Evolutionary conservation across 1,139 yeast genomes (phyloP).

Genomic region (Barnettozyma hawaiiensis): DNA sequence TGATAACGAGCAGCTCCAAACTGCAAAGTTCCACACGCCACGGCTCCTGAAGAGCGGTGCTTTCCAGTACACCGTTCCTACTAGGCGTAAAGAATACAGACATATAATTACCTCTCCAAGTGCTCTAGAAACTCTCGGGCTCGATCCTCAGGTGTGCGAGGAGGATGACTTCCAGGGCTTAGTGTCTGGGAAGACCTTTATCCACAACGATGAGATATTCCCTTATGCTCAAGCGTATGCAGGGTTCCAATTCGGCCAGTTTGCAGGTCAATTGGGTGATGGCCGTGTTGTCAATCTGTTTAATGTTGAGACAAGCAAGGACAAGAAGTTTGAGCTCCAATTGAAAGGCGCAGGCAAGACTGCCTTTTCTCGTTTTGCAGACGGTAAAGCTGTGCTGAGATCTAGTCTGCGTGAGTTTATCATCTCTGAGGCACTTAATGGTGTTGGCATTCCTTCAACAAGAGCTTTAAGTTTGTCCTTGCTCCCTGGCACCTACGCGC

Average conservation of each 20-base stretch:
- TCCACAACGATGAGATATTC: constrained; percentile 40
- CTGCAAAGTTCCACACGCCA: constrained; percentile 42
- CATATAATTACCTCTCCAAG: constrained; percentile 54
- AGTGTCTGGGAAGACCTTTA: constrained; percentile 55
- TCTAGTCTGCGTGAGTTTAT: constrained; percentile 86
- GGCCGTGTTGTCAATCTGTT: constrained; percentile 85
- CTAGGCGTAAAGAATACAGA: constrained; percentile 46
- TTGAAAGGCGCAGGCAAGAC: constrained; percentile 90
- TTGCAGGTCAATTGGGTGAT: constrained; percentile 97
- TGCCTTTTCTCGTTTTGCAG: constrained; percentile 91
- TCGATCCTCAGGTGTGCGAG: constrained; percentile 31
- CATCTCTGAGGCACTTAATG: constrained; percentile 74
- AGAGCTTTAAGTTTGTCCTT: constrained; percentile 70
- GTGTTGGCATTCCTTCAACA: constrained; percentile 82
- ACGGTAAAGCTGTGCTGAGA: constrained; percentile 88
- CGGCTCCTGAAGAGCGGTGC: constrained; percentile 60
- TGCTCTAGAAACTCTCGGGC: constrained; percentile 59
- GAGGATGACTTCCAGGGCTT: constrained; percentile 45
- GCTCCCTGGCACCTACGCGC: constrained; percentile 73
- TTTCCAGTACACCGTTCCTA: constrained; percentile 68
- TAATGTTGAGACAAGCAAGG: constrained; percentile 43
- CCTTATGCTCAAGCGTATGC: constrained; percentile 94
- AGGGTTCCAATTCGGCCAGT: constrained; percentile 93
- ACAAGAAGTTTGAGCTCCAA: constrained; percentile 57
- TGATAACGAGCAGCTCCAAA: constrained; percentile 16